These are phyloP conservation scores for Phytophthora idaei DNA, from an alignment of 352 stramenopile species.

Conservation along the genomic window DNA sequence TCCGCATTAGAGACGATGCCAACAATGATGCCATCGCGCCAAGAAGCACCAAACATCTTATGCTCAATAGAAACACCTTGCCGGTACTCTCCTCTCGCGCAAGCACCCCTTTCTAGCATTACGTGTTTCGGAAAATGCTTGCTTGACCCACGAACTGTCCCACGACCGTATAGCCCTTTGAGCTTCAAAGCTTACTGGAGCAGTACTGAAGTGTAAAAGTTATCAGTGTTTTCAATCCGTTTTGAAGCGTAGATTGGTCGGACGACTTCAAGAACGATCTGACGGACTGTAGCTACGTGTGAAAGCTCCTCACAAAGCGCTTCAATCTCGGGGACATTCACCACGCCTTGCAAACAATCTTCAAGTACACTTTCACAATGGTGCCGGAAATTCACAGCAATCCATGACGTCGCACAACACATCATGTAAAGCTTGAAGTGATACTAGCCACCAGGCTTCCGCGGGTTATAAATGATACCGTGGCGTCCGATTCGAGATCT, in stretches of 20 bases:
- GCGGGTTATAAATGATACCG: too few species aligned
- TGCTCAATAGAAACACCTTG: constrained; percentile 7
- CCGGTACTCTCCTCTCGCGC: constrained; percentile 8
- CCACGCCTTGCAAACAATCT: constrained; percentile 23
- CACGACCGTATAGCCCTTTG: constrained; percentile 26
- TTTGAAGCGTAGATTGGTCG: constrained; percentile 22
- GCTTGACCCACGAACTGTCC: constrained; percentile 20
- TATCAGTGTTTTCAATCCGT: constrained; percentile 37
- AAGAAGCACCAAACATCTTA: too few species aligned
- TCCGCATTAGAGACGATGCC: too few species aligned
- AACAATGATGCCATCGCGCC: too few species aligned
- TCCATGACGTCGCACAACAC: constrained; percentile 37
- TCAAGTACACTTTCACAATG: constrained; percentile 30
- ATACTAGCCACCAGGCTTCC: too few species aligned
- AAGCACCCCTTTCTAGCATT: constrained; percentile 16
- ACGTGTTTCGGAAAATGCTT: constrained; percentile 35
- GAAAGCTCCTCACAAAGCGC: not conserved
- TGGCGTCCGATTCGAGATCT: too few species aligned
- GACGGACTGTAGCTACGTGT: constrained; percentile 8
- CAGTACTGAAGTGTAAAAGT: constrained; percentile 30
- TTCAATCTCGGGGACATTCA: not conserved
- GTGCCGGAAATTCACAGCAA: constrained; percentile 31
- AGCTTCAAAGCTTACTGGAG: constrained; percentile 12
- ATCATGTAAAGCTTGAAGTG: constrained; percentile 2
- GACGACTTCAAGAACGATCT: constrained; percentile 33